Conservation (phyloP, 1,284 basidiomycete genomes). For the Boletellus deceptivus region DNA sequence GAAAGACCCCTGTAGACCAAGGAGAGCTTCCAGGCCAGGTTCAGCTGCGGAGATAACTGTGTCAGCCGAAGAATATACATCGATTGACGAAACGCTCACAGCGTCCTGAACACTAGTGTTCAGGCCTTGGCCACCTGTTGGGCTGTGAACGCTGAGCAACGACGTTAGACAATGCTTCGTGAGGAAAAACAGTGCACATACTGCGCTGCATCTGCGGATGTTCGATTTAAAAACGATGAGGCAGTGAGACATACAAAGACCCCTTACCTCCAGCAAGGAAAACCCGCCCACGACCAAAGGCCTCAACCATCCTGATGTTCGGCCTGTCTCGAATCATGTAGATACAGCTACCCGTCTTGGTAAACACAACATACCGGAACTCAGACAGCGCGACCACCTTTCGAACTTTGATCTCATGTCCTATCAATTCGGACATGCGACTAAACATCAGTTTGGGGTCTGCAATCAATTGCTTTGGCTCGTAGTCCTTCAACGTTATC, state of each 20-base stretch:
- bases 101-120: constrained; percentile 42
- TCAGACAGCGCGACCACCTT: constrained; percentile 12
- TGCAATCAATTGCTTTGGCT: constrained; percentile 28
- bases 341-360: background rate
- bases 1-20: constrained; percentile 37
- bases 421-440: constrained; percentile 15
- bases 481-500: constrained; percentile 27
- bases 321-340: constrained; percentile 16
- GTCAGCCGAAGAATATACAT: background rate
- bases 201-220: background rate
- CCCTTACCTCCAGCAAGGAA: constrained; percentile 33
- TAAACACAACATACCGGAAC: constrained; percentile 23
- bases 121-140: constrained; percentile 38
- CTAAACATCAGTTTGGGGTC: constrained; percentile 15
- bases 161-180: background rate
- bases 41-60: constrained; percentile 27
- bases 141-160: constrained; percentile 2
- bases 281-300: constrained; percentile 30
- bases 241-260: too few species aligned
- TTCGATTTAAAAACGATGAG: background rate
- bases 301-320: constrained; percentile 33
- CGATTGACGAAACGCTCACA: constrained; percentile 19
- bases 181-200: background rate
- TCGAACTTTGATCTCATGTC: constrained; percentile 16
- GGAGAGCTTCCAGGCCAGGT: constrained; percentile 43